These are phyloP conservation scores for Hansfordia pulvinata DNA, from an alignment of 2,329 filamentous ascomycete genomes.

Conservation along the genomic window DNA sequence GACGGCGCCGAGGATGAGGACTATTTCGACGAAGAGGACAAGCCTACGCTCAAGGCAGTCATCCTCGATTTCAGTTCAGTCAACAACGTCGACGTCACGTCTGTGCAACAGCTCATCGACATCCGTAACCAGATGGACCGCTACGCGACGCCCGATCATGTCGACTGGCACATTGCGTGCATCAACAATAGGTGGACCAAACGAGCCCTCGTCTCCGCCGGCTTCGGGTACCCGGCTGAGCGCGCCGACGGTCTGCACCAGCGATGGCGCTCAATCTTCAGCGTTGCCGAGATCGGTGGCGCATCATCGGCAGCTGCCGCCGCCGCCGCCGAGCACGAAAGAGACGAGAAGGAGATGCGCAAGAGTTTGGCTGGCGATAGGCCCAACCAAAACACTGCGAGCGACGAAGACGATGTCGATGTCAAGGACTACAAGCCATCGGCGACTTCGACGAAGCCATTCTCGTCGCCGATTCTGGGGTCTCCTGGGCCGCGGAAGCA, in stretches of 20 bases:
- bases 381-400: slow-evolving; percentile 5
- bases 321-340: slow-evolving; percentile 48
- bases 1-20: no score
- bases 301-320: slow-evolving; percentile 52
- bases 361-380: slow-evolving; percentile 4
- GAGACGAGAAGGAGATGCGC: slow-evolving; percentile 36
- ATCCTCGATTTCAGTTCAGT: slow-evolving; percentile 90
- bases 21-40: slow-evolving; percentile 32
- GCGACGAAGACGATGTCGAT: slow-evolving; percentile 7
- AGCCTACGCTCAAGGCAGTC: slow-evolving; percentile 68
- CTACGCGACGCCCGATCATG: slow-evolving; percentile 65
- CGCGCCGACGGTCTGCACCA: slow-evolving; percentile 36
- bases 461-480: slow-evolving; percentile 23
- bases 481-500: slow-evolving; percentile 29
- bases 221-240: slow-evolving; percentile 70
- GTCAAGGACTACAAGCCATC: no score
- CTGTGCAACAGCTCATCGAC: slow-evolving; percentile 83
- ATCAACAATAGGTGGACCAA: slow-evolving; percentile 94
- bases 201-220: slow-evolving; percentile 71
- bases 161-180: slow-evolving; percentile 94
- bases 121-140: slow-evolving; percentile 86
- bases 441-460: not conserved
- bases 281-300: slow-evolving; percentile 74
- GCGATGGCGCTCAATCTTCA: slow-evolving; percentile 92
- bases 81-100: slow-evolving; percentile 88